phyloP scores from a whole-genome alignment of 495 filamentous ascomycete genomes.

The Tuber calosporum region DNA sequence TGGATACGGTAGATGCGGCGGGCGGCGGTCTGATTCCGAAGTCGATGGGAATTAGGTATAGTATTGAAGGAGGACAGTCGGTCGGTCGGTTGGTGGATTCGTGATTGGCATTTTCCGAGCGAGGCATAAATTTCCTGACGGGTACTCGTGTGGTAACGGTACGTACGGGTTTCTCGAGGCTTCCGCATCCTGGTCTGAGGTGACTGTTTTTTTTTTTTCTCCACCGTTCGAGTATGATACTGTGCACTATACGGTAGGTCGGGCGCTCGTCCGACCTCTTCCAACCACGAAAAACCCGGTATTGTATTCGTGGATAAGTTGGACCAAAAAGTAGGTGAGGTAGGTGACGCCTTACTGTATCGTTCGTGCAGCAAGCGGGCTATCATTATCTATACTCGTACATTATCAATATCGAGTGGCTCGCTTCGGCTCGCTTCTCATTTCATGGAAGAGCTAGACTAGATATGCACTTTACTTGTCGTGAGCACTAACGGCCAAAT shows the following conservation, averaged over 20 bases:
- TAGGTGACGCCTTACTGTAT: too few species aligned
- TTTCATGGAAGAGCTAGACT: background rate
- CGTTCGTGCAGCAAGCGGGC: background rate
- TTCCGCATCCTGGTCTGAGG: background rate
- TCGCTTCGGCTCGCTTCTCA: background rate
- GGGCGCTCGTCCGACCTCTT: background rate
- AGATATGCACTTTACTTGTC: background rate
- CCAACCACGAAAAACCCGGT: background rate
- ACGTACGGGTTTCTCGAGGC: background rate
- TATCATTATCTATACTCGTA: background rate
- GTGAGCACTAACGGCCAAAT: background rate
- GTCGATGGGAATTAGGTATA: background rate
- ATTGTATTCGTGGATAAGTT: background rate
- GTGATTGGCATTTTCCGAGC: background rate
- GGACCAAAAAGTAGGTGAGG: background rate
- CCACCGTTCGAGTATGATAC: too few species aligned
- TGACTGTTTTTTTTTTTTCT: background rate
- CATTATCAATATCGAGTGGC: too few species aligned
- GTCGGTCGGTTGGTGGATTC: background rate
- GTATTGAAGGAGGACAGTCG: background rate
- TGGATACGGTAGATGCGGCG: conserved; percentile 1
- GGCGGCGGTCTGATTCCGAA: background rate
- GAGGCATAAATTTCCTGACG: background rate
- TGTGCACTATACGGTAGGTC: background rate
- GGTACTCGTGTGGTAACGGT: too few species aligned